A percentile compares a stretch with the other conserved stretches of the same genome.
Conservation (phyloP, 164 flowering plant species). For the Umbellularia californica region DNA sequence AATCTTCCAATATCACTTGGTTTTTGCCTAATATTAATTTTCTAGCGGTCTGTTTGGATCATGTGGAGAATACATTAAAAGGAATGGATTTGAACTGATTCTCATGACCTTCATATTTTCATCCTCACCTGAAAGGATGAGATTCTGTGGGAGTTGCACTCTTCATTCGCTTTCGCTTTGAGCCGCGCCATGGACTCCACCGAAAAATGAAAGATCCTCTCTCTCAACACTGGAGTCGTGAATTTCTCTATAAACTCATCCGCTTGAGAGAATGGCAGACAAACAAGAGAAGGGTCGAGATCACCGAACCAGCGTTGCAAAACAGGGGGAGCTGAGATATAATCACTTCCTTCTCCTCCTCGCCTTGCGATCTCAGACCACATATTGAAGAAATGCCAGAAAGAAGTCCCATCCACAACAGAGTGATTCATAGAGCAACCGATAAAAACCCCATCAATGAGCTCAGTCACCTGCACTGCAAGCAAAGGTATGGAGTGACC, state of each 20-base stretch:
- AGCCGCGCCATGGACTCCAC: neutral
- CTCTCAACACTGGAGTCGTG: constrained; percentile 2
- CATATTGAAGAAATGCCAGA: constrained; percentile 40
- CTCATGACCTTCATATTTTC: neutral
- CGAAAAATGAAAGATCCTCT: constrained; percentile 14
- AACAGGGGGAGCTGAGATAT: neutral
- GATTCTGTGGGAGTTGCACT: constrained; percentile 6
- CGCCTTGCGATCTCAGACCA: constrained; percentile 39
- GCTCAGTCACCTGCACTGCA: constrained; percentile 44
- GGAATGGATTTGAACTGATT: neutral
- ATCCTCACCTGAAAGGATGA: constrained; percentile 7
- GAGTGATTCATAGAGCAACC: constrained; percentile 48
- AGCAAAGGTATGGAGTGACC: constrained; percentile 41
- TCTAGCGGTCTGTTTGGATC: no score
- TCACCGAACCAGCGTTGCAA: neutral
- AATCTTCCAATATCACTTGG: no score
- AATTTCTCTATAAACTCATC: neutral
- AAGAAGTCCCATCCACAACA: constrained; percentile 46
- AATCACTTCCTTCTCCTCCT: neutral
- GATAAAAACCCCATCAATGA: constrained; percentile 47
- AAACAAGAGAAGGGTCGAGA: neutral
- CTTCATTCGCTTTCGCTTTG: constrained; percentile 9
- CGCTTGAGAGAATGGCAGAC: neutral
- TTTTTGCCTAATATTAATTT: no score
- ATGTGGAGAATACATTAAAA: no score